Percentiles rank a stretch among this genome's conserved stretches.
phyloP scores from a whole-genome alignment of 768 basidiomycete genomes.

The Mycena epipterygia region DNA sequence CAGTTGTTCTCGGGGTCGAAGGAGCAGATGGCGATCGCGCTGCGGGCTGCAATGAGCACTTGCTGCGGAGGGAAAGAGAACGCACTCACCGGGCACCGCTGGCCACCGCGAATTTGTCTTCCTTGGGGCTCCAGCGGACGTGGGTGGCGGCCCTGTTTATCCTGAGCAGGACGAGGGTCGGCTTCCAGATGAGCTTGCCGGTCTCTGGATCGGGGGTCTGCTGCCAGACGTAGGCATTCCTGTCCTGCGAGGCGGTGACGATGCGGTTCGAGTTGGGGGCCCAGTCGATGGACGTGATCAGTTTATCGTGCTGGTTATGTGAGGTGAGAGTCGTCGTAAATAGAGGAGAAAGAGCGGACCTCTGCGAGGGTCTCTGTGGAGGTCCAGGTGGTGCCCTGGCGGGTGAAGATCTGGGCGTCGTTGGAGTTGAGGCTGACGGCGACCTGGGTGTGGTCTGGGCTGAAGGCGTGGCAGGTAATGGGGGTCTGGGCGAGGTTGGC shows the following conservation, averaged over 20 bases:
- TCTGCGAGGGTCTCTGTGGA: constrained; percentile 85
- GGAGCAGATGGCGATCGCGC: constrained; percentile 95
- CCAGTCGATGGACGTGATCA: constrained; percentile 99
- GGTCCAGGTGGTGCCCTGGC: constrained; percentile 77
- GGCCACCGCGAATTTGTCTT: constrained; percentile 99
- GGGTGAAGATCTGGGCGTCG: constrained; percentile 86
- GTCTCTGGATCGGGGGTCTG: constrained; percentile 80
- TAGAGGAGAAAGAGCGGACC: constrained; percentile 57
- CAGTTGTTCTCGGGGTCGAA: constrained; percentile 99
- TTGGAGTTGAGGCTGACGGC: constrained; percentile 93
- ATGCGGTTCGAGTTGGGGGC: constrained; percentile 96
- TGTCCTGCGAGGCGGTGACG: constrained; percentile 98
- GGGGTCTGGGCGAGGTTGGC: constrained; percentile 85
- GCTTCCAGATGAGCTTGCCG: constrained; percentile 88
- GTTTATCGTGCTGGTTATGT: constrained; percentile 88
- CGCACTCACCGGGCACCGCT: constrained; percentile 88
- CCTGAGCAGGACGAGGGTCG: constrained; percentile 93
- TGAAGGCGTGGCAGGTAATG: constrained; percentile 93
- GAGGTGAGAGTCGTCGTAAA: neutral
- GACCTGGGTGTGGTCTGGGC: constrained; percentile 86
- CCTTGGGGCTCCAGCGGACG: constrained; percentile 96
- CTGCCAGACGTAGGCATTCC: constrained; percentile 99
- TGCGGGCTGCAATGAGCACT: constrained; percentile 41
- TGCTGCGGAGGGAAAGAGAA: neutral
- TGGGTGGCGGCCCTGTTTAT: constrained; percentile 97